Conservation (phyloP, 768 basidiomycete genomes). For the Boletus huronensis region DNA sequence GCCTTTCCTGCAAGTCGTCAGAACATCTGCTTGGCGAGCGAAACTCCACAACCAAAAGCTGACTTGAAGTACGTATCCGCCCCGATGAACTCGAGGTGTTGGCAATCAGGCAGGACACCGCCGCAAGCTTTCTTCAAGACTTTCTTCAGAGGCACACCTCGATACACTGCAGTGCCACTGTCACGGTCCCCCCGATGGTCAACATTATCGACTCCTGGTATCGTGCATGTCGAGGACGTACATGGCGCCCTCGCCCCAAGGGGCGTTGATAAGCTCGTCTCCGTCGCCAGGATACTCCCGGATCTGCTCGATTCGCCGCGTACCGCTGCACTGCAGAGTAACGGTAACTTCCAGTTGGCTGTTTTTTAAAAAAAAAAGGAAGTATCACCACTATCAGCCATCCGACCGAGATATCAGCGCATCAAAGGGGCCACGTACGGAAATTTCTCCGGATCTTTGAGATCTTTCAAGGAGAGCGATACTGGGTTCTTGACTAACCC, state of each 20-base stretch:
- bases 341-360: conserved; percentile 49
- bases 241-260: conserved; percentile 54
- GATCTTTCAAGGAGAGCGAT: conserved; percentile 44
- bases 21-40: not conserved
- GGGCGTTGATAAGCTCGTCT: conserved; percentile 50
- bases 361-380: not conserved
- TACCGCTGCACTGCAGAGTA: conserved; percentile 55
- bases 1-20: conserved; percentile 27
- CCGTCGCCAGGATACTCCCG: conserved; percentile 51
- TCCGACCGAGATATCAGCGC: not conserved
- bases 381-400: not conserved
- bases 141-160: conserved; percentile 52
- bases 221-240: conserved; percentile 15
- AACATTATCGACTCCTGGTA: conserved; percentile 25
- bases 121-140: conserved; percentile 52
- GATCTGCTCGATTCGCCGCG: conserved; percentile 51
- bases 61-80: conserved; percentile 58
- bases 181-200: not conserved
- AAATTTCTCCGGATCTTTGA: conserved; percentile 45
- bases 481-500: conserved; percentile 47
- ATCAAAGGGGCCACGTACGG: conserved; percentile 35
- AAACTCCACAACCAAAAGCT: not conserved
- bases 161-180: conserved; percentile 51
- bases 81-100: conserved; percentile 54
- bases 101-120: conserved; percentile 43